These are phyloP conservation scores for Stygiomarasmius scandens DNA, from an alignment of 1,284 basidiomycete genomes.

Conservation along the genomic window DNA sequence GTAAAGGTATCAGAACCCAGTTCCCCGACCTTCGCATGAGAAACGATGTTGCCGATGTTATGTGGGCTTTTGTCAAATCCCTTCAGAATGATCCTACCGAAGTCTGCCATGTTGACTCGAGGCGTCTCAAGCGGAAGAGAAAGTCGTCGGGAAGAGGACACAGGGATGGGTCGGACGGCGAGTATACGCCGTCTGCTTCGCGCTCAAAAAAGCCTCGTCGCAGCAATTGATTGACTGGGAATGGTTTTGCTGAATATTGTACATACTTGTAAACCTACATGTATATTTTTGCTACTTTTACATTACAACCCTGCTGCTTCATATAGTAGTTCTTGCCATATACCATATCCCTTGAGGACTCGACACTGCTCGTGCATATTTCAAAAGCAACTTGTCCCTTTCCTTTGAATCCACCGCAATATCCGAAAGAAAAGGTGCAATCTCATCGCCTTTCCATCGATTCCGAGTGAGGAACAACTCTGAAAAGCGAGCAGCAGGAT, in stretches of 20 bases:
- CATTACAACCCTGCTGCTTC: slow-evolving; percentile 25
- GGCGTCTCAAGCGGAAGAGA: background rate
- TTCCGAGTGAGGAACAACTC: slow-evolving; percentile 82
- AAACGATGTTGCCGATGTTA: slow-evolving; percentile 46
- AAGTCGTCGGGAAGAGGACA: background rate
- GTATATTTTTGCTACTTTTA: no score
- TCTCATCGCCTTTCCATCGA: slow-evolving; percentile 80
- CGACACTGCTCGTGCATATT: slow-evolving; percentile 79
- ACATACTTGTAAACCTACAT: background rate
- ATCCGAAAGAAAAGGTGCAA: slow-evolving; percentile 79
- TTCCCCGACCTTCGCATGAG: slow-evolving; percentile 67
- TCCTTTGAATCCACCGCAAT: slow-evolving; percentile 84
- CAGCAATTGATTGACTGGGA: no score
- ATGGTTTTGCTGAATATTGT: background rate
- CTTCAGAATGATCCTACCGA: slow-evolving; percentile 33
- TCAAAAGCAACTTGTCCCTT: slow-evolving; percentile 82
- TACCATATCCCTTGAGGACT: slow-evolving; percentile 72
- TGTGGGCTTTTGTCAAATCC: slow-evolving; percentile 58
- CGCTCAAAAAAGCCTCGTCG: slow-evolving; percentile 12
- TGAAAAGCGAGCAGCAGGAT: slow-evolving; percentile 76
- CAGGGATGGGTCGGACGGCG: background rate
- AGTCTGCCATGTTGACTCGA: background rate
- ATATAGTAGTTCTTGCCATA: slow-evolving; percentile 60
- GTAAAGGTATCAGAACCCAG: slow-evolving; percentile 51
- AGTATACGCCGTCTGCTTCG: background rate